Conservation (phyloP, 2,329 filamentous ascomycete species). For the Diaporthe eres region DNA sequence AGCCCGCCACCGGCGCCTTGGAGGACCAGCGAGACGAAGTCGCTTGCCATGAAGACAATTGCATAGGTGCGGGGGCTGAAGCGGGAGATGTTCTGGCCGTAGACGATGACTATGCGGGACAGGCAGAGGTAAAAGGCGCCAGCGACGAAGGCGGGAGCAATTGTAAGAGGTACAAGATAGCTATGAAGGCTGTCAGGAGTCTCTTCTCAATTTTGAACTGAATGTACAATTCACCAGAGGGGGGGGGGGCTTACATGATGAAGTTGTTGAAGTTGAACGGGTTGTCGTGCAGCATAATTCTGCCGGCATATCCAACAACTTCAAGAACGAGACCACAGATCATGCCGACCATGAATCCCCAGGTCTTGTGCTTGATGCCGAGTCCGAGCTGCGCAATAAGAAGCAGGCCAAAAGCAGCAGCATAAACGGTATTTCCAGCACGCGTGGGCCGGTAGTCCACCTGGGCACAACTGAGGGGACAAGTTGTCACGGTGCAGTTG, state of each 20-base stretch:
- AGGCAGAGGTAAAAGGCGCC: constrained; percentile 10
- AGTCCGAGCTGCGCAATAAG: neutral
- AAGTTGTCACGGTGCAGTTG: neutral
- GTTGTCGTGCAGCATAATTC: neutral
- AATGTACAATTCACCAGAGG: neutral
- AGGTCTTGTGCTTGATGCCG: neutral
- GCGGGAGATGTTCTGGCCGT: neutral
- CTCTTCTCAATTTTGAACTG: neutral
- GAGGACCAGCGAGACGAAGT: constrained; percentile 25
- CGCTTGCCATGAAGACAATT: constrained; percentile 22
- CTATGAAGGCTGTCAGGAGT: neutral
- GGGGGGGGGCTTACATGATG: neutral
- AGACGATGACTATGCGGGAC: neutral
- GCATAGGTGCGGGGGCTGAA: constrained; percentile 13
- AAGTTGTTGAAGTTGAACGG: constrained; percentile 8
- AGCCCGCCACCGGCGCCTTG: constrained; percentile 23
- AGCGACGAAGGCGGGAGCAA: neutral
- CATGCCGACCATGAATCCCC: constrained; percentile 8
- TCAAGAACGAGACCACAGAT: constrained; percentile 6
- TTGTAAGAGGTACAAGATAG: constrained; percentile 6
- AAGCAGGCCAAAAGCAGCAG: constrained; percentile 5
- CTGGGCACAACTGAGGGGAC: neutral
- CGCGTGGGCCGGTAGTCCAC: neutral
- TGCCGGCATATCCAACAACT: neutral
- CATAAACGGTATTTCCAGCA: neutral